phyloP scores from a whole-genome alignment of 2,329 filamentous ascomycete species.

The Aspergillus melleus region DNA sequence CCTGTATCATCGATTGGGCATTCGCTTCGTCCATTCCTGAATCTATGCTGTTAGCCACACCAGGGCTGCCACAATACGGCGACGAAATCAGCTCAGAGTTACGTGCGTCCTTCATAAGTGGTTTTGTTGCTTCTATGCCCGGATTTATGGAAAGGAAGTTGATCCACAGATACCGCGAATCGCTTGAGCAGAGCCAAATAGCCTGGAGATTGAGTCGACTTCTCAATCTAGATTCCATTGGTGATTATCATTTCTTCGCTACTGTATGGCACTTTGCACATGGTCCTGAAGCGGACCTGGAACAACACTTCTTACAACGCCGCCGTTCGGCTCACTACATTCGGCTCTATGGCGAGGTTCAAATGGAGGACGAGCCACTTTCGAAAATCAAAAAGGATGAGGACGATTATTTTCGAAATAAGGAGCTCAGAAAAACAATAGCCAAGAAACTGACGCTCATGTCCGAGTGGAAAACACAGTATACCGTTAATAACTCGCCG shows the following conservation, averaged over 20 bases:
- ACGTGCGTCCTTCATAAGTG: slow-evolving; percentile 9
- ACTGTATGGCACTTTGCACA: slow-evolving; percentile 14
- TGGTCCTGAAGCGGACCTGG: slow-evolving; percentile 5
- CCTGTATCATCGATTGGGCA: slow-evolving; percentile 33
- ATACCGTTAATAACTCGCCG: slow-evolving; percentile 4
- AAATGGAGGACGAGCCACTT: slow-evolving; percentile 14
- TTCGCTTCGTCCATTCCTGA: slow-evolving; percentile 26
- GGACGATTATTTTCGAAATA: slow-evolving; percentile 15
- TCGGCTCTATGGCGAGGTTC: slow-evolving; percentile 12
- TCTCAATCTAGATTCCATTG: slow-evolving; percentile 20
- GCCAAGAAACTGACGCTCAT: slow-evolving; percentile 20
- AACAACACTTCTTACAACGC: slow-evolving; percentile 11
- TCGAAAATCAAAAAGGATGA: slow-evolving; percentile 17
- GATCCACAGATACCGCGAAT: slow-evolving; percentile 13
- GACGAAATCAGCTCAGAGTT: slow-evolving; percentile 17
- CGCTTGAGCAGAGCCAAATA: slow-evolving; percentile 10
- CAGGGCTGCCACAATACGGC: slow-evolving; percentile 26
- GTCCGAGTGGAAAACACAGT: slow-evolving; percentile 19
- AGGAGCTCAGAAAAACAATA: slow-evolving; percentile 14
- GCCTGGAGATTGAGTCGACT: slow-evolving; percentile 21
- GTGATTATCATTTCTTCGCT: slow-evolving; percentile 20
- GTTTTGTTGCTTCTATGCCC: slow-evolving; percentile 8
- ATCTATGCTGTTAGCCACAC: slow-evolving; percentile 18
- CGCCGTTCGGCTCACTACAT: slow-evolving; percentile 13
- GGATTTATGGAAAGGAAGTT: slow-evolving; percentile 4